phyloP scores from a whole-genome alignment of 208 protist species.

The Trypanosoma brucei region DNA sequence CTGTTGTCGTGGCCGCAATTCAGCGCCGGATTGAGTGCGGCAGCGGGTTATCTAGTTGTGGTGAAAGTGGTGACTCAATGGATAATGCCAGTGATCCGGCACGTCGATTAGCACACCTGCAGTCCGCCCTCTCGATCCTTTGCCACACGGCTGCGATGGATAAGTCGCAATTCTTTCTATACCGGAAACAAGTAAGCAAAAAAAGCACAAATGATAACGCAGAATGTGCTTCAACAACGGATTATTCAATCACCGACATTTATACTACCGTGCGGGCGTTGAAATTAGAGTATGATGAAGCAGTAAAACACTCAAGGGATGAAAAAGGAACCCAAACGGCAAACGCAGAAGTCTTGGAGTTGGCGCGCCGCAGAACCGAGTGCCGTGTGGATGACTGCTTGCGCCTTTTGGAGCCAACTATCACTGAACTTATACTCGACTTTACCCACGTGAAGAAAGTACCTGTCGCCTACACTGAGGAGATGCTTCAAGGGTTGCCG shows the following conservation, averaged over 20 bases:
- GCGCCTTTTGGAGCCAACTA: slow-evolving; percentile 9
- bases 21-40: slow-evolving; percentile 16
- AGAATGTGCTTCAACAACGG: not conserved
- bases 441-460: slow-evolving; percentile 10
- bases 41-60: not conserved
- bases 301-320: slow-evolving; percentile 5
- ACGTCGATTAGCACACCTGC: slow-evolving; percentile 18
- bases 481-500: slow-evolving; percentile 16
- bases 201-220: not conserved
- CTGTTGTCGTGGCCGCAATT: not conserved
- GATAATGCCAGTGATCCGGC: not conserved
- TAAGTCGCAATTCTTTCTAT: slow-evolving; percentile 28
- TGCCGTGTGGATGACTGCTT: slow-evolving; percentile 15
- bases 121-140: slow-evolving; percentile 47
- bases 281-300: slow-evolving; percentile 24
- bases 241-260: slow-evolving; percentile 19
- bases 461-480: slow-evolving; percentile 21
- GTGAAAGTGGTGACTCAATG: not conserved
- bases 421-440: slow-evolving; percentile 19
- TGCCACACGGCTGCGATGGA: slow-evolving; percentile 46
- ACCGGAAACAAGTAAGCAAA: not conserved
- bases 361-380: slow-evolving; percentile 2
- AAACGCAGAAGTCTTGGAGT: not conserved
- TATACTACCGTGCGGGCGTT: slow-evolving; percentile 23
- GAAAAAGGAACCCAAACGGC: slow-evolving; percentile 5